Percentiles rank a stretch among this genome's conserved stretches.
Conservation (phyloP, 108 stramenopile genomes). For the Nitzschia sp. region DNA sequence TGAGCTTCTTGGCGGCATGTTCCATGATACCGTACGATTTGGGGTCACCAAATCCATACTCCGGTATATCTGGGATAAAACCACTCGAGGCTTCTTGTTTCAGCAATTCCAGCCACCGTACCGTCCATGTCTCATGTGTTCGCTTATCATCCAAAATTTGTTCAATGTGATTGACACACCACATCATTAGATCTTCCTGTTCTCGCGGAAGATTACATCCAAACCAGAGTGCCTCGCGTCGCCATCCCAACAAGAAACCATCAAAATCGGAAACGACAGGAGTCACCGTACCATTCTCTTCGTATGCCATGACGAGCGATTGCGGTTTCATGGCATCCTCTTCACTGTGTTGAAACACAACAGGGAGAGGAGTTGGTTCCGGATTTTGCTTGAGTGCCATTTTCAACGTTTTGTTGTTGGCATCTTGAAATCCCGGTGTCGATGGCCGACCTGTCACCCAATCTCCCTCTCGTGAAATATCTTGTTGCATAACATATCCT, state of each 20-base stretch:
- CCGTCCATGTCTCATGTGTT: slow-evolving; percentile 54
- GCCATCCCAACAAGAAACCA: slow-evolving; percentile 63
- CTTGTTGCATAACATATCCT: slow-evolving; percentile 48
- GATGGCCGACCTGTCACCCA: slow-evolving; percentile 68
- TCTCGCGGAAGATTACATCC: slow-evolving; percentile 53
- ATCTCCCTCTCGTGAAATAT: slow-evolving; percentile 50
- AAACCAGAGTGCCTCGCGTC: slow-evolving; percentile 51
- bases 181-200: slow-evolving; percentile 56
- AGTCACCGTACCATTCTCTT: slow-evolving; percentile 59
- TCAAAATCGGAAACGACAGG: slow-evolving; percentile 76
- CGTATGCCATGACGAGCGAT: slow-evolving; percentile 70
- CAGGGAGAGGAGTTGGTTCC: slow-evolving; percentile 46
- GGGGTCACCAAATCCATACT: slow-evolving; percentile 76
- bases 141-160: slow-evolving; percentile 43
- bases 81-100: slow-evolving; percentile 43
- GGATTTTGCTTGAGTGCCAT: slow-evolving; percentile 37
- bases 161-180: slow-evolving; percentile 61
- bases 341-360: slow-evolving; percentile 48
- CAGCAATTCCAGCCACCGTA: slow-evolving; percentile 62
- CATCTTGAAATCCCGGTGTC: slow-evolving; percentile 59
- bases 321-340: slow-evolving; percentile 59
- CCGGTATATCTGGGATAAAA: slow-evolving; percentile 43
- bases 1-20: slow-evolving; percentile 52
- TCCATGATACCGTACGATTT: slow-evolving; percentile 72
- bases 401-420: slow-evolving; percentile 54